Base-by-base conservation (phyloP, 179 eudicot species). In the Beta lomatogona region DNA sequence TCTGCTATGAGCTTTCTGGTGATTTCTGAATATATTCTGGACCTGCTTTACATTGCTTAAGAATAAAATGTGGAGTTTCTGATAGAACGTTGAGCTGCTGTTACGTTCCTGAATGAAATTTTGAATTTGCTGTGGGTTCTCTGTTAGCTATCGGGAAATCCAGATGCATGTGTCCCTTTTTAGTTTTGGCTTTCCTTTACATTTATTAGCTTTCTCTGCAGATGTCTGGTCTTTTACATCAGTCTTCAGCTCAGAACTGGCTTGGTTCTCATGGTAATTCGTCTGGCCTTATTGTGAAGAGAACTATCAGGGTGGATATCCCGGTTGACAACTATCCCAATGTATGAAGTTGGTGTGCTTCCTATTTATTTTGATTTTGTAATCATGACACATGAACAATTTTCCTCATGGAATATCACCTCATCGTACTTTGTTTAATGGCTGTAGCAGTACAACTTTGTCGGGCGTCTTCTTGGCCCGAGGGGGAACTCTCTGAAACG, bases 381-480 rank as follows among this genome's bases (percentile, higher is more conserved):
- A 19, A 9, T n/a, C 6, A 31, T 10, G n/a, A 63, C 54, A 28
- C 4, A 16, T 28, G 1, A 46, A 73, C 7, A 7, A 22, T 57
- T 36, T 66, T 53, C 50, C 55, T 64, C 46, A 48, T 69, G 74
- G 82, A 68, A 63, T 71, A 68, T 79, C 58, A 82, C 60, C 81
- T 79, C 83, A 69, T 82, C 78, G 44, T 78, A 58, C 36, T 60
- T 65, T 77, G 60, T 46, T 64, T 76, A 66, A 77, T 68, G 68
- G 63, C 41, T 87, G 61, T 82, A 87, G 87, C 96, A 96, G 99
- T 96, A 68, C 85, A 96, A 96, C 83, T 96, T 96, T 92, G 99
- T 96, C 74, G 99, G 99, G 19, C 97, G 99, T 31, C 97, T 95
- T 73, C 98, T 95, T 84, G 99, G 99, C 64, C 99, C 99, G 7